Conservation (phyloP, 2,329 filamentous ascomycete species). For the Fusarium globosum region DNA sequence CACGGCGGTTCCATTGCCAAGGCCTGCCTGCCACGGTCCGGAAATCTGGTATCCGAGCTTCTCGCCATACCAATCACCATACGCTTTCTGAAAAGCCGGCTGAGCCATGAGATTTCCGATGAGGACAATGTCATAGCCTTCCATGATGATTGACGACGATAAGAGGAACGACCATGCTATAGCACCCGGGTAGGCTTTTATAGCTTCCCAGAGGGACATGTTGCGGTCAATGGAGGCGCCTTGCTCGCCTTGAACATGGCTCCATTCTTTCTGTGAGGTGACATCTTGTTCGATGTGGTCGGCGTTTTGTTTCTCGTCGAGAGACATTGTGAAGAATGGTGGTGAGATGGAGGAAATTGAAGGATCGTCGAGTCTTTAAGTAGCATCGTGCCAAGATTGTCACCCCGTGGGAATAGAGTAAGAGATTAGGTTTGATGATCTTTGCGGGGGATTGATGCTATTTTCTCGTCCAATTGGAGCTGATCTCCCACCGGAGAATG, state of each 20-base stretch:
- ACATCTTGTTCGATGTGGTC: conserved; percentile 7
- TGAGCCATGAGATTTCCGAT: conserved; percentile 42
- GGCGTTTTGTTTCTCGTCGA: neutral
- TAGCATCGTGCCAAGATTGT: neutral
- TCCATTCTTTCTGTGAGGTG: conserved; percentile 21
- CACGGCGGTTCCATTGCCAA: conserved; percentile 8
- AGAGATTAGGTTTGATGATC: neutral
- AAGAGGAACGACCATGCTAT: conserved; percentile 39
- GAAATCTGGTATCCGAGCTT: conserved; percentile 37
- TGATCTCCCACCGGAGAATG: neutral
- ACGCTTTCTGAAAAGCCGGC: conserved; percentile 36
- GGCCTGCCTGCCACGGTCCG: conserved; percentile 20
- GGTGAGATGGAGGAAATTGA: neutral
- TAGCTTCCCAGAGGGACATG: conserved; percentile 17
- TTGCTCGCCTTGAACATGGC: conserved; percentile 22
- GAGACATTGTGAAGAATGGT: neutral
- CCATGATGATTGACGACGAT: conserved; percentile 42
- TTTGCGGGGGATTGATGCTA: neutral
- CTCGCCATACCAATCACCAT: conserved; percentile 37
- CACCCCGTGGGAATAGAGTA: neutral
- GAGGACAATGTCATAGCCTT: conserved; percentile 38
- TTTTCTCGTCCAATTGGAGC: neutral
- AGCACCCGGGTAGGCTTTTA: conserved; percentile 22
- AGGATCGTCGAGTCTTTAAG: neutral
- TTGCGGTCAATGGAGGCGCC: conserved; percentile 29